Percentiles rank a stretch among this genome's conserved stretches.
These are phyloP conservation scores for Haplosporangium sp. DNA, from an alignment of 371 early-diverging fungal genomes.

Conservation along the genomic window DNA sequence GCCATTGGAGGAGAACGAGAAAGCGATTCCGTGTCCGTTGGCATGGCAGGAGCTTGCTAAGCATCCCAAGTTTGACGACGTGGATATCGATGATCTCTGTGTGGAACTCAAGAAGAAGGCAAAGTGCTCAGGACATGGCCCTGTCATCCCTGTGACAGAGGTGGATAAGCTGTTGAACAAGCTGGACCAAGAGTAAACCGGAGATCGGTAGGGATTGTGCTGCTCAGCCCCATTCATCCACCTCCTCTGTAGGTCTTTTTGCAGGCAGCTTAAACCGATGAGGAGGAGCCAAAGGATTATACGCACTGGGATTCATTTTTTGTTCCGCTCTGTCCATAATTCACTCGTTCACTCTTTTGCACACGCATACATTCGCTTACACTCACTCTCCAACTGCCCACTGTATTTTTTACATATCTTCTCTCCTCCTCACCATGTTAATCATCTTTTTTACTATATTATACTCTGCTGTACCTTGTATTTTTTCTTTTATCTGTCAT, in stretches of 20 bases:
- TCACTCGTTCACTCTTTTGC: too few species aligned
- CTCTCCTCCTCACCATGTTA: neutral
- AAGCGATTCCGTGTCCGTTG: constrained; percentile 51
- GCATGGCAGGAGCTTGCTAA: constrained; percentile 62
- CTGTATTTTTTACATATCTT: constrained; percentile 2
- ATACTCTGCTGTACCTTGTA: too few species aligned
- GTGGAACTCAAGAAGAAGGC: constrained; percentile 68
- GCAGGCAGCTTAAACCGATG: too few species aligned
- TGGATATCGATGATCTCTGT: constrained; percentile 65
- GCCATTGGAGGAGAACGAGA: constrained; percentile 32
- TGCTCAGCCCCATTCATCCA: neutral
- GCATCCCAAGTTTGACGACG: constrained; percentile 65
- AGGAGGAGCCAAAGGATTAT: too few species aligned
- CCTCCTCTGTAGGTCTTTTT: neutral
- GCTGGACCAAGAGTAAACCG: constrained; percentile 24
- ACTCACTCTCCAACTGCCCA: neutral
- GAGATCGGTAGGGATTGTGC: neutral
- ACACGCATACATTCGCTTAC: too few species aligned
- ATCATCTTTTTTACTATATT: neutral
- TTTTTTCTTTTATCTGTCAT: too few species aligned
- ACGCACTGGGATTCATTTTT: too few species aligned
- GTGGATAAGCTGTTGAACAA: constrained; percentile 52
- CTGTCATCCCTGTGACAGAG: constrained; percentile 61
- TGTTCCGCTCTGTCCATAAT: too few species aligned
- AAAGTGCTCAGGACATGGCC: constrained; percentile 65